phyloP scores from a whole-genome alignment of 1,284 basidiomycete genomes.

The Ustilago tritici region DNA sequence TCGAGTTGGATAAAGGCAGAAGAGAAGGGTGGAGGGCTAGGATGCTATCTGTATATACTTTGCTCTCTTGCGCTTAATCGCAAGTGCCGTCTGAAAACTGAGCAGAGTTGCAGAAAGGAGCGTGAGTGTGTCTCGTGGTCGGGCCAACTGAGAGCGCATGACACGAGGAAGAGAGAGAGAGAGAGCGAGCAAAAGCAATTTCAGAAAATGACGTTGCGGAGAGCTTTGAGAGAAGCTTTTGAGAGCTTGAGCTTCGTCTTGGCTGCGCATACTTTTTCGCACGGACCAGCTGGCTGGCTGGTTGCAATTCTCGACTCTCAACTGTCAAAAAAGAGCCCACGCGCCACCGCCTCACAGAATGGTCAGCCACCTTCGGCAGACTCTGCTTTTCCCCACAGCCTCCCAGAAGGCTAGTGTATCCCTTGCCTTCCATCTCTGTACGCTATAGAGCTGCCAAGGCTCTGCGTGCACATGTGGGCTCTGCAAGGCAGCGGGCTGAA shows the following conservation, averaged over 20 bases:
- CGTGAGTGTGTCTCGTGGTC: slow-evolving; percentile 2
- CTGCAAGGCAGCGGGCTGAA: too few relatives aligned
- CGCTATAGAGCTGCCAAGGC: too few relatives aligned
- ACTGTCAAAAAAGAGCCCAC: too few relatives aligned
- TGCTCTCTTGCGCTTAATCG: not conserved
- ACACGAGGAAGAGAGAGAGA: not conserved
- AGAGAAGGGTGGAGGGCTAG: not conserved
- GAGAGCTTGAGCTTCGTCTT: not conserved
- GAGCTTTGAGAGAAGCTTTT: not conserved
- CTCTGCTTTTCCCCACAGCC: too few relatives aligned
- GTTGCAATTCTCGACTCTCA: not conserved
- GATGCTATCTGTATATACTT: not conserved
- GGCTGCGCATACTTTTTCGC: slow-evolving; percentile 8
- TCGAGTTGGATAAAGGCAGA: slow-evolving; percentile 4
- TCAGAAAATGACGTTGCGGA: slow-evolving; percentile 7
- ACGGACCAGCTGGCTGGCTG: slow-evolving; percentile 2
- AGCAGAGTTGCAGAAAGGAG: not conserved
- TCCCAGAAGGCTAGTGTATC: too few relatives aligned
- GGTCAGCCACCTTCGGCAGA: too few relatives aligned
- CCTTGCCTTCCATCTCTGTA: too few relatives aligned
- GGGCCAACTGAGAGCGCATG: not conserved
- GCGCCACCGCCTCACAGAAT: too few relatives aligned
- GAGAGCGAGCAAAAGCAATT: not conserved
- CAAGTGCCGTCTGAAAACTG: not conserved
- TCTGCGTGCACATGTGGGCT: too few relatives aligned